A percentile compares a stretch with the other conserved stretches of the same genome.
Evolutionary conservation across 139 green algal genomes (phyloP).

Genomic region (Closterium sp.): DNA sequence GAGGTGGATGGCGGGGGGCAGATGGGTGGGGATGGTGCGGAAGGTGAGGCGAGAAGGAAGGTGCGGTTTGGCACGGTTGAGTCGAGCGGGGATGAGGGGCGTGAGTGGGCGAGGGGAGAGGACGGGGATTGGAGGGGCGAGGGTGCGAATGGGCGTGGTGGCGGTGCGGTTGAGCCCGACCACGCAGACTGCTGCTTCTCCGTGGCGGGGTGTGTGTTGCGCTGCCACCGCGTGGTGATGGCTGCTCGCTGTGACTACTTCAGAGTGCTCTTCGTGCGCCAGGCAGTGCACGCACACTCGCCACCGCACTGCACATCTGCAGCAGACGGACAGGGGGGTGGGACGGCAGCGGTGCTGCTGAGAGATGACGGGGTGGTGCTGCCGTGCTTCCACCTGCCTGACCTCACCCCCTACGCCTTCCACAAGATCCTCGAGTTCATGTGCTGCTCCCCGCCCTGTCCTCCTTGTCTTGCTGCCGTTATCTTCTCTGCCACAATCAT

Average conservation of each 20-base stretch:
- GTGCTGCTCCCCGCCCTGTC: constrained; percentile 8
- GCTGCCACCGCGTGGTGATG: constrained; percentile 32
- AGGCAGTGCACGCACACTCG: not conserved
- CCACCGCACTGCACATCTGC: not conserved
- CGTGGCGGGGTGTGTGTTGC: constrained; percentile 15
- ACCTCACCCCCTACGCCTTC: constrained; percentile 24
- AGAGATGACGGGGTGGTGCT: not conserved
- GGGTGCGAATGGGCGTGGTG: not conserved
- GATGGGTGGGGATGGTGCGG: not conserved
- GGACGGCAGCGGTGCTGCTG: constrained; percentile 12
- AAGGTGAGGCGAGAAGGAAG: not conserved
- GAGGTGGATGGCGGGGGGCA: not conserved
- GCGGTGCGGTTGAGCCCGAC: not conserved
- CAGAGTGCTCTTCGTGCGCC: constrained; percentile 22
- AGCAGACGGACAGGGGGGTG: not conserved
- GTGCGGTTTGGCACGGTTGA: not conserved
- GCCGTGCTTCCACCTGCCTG: not conserved
- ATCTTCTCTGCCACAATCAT: not conserved
- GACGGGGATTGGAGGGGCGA: not conserved
- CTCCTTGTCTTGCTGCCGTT: not conserved
- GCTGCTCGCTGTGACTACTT: constrained; percentile 48
- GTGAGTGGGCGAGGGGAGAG: not conserved
- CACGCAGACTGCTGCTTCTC: constrained; percentile 38
- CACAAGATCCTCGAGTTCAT: constrained; percentile 45
- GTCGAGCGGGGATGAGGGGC: not conserved